phyloP scores from a whole-genome alignment of 345 rosid genomes.

The Pistacia vera region DNA sequence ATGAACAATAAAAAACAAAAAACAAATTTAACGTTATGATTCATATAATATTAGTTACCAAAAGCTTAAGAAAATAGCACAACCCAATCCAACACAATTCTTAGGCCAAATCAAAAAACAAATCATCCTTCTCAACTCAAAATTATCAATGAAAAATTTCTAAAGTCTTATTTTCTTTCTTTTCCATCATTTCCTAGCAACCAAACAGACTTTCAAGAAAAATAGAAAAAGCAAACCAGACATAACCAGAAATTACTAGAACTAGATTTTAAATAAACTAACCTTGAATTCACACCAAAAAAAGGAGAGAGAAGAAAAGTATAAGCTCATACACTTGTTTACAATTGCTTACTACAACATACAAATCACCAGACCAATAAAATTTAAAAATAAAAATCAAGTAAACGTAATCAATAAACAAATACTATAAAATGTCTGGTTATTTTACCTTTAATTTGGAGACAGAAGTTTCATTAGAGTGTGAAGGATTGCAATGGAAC shows the following conservation, averaged over 20 bases:
- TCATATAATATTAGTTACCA: background rate
- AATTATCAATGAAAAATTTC: background rate
- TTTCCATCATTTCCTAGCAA: constrained; percentile 9
- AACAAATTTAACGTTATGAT: background rate
- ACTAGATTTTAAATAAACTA: background rate
- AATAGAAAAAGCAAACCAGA: background rate
- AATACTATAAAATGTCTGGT: background rate
- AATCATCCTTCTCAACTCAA: background rate
- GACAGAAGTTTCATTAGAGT: constrained; percentile 5
- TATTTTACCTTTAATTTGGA: constrained; percentile 9
- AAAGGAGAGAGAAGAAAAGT: background rate
- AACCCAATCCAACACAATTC: background rate
- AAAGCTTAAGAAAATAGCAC: background rate
- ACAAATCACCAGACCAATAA: background rate
- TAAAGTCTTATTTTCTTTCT: background rate
- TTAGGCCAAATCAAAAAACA: background rate
- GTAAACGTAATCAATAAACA: background rate
- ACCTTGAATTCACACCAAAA: background rate
- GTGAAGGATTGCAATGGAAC: background rate
- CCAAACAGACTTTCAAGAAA: constrained; percentile 7
- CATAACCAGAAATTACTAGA: background rate
- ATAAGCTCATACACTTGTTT: background rate
- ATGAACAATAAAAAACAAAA: no score
- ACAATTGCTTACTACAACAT: background rate
- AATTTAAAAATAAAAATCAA: constrained; percentile 1